Base-by-base conservation (phyloP, 495 filamentous ascomycete species). In the Tuber magnatum region DNA sequence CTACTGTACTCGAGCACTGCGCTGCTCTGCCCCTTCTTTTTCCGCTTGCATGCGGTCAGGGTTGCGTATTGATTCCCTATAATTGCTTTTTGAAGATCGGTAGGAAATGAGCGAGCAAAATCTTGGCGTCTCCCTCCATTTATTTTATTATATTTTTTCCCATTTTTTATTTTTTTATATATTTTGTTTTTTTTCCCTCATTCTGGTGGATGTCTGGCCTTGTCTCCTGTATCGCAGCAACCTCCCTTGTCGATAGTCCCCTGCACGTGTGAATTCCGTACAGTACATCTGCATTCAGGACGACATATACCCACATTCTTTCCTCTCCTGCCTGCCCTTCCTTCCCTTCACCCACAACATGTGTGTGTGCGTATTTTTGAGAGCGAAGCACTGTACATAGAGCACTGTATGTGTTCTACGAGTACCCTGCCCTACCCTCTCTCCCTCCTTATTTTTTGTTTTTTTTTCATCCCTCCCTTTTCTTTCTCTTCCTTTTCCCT, bases 221-320 rank as follows among this genome's bases (percentile, higher is more conserved):
- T 56, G 69, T 70, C 73, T 78, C 72, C 76, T 78, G 76, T 72
- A 78, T 75, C 77, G 68, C 69, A 79, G 75, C 68, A 71, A 42
- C 35, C 42, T 38, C 77, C 76, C 77, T 79, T 79, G 77, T 70
- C 35, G 68, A 61, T 72, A 78, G 74, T 79, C 44, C 76, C 77
- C 76, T 79, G 72, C 76, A 75, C 77, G 24, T 79, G 76, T 68
- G 76, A 79, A 79, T 79, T 73, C 73, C 71, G 71, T 79, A 78
- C 77, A 79, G 44, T 40, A 40, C 43, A 18, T 79, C 42, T 74
- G 71, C 77, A 78, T 78, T 43, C 43, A 78, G 75, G 74, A 56
- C 73, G 41, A 61, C 77, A 69, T 69, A 70, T 69, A 9, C 48
- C 44, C 48, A 41, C 56, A 61, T 61, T 3, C 28, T 61, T 56